phyloP scores from a whole-genome alignment of 2,329 filamentous ascomycete species.

The Raffaelea ambrosiae region DNA sequence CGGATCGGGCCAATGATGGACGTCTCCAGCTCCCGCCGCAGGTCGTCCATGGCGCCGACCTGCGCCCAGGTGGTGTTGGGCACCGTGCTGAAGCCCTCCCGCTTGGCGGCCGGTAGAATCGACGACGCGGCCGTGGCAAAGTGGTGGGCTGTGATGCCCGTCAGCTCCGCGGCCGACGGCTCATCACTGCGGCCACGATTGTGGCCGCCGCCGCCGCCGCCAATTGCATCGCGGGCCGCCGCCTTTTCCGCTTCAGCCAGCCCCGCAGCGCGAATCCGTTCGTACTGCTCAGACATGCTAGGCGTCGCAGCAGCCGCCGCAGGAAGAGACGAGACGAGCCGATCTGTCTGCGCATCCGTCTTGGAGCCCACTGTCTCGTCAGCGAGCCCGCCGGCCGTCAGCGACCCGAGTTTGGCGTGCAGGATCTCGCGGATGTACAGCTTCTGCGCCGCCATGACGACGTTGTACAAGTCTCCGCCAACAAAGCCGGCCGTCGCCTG shows the following conservation, averaged over 20 bases:
- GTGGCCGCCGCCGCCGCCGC: slow-evolving; percentile 13
- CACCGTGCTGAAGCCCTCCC: slow-evolving; percentile 91
- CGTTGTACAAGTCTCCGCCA: slow-evolving; percentile 71
- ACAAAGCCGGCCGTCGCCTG: slow-evolving; percentile 89
- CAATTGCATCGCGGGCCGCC: background rate
- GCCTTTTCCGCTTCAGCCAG: too few relatives aligned
- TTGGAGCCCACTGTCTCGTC: too few relatives aligned
- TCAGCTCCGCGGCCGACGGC: slow-evolving; percentile 9
- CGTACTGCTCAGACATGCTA: too few relatives aligned
- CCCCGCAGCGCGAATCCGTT: too few relatives aligned
- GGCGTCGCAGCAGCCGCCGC: too few relatives aligned
- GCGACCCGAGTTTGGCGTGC: too few relatives aligned
- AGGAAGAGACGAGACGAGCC: too few relatives aligned
- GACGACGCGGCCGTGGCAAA: slow-evolving; percentile 68
- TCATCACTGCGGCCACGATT: background rate
- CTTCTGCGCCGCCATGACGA: slow-evolving; percentile 35
- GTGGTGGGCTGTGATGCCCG: slow-evolving; percentile 42
- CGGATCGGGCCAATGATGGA: slow-evolving; percentile 89
- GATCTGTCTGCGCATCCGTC: background rate
- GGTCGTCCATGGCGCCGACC: slow-evolving; percentile 73
- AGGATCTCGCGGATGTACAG: too few relatives aligned
- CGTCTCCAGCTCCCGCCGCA: slow-evolving; percentile 72
- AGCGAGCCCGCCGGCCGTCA: too few relatives aligned
- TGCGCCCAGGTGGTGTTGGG: slow-evolving; percentile 90
- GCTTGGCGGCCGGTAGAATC: slow-evolving; percentile 73